Conservation (phyloP, 1,284 basidiomycete species). For the Austropuccinia psidii region DNA sequence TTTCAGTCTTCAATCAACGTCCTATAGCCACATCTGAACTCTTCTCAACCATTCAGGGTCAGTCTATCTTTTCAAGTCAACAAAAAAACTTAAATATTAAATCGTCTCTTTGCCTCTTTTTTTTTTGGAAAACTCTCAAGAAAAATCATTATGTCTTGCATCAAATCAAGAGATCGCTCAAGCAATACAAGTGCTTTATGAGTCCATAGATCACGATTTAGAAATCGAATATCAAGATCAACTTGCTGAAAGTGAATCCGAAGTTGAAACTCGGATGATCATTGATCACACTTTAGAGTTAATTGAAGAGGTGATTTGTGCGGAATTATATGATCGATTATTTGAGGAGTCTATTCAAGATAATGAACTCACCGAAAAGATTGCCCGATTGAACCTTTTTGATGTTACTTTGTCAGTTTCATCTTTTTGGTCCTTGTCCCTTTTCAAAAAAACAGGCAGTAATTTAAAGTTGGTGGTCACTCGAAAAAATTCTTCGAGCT, state of each 20-base stretch:
- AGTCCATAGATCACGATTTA: not conserved
- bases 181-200: conserved; percentile 21
- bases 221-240: conserved; percentile 7
- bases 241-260: not conserved
- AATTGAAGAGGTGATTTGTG: conserved; percentile 27
- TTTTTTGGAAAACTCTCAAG: not conserved
- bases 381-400: conserved; percentile 16
- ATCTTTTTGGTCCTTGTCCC: not conserved
- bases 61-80: not conserved
- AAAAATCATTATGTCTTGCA: conserved; percentile 8
- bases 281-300: conserved; percentile 34
- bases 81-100: not conserved
- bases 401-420: conserved; percentile 31
- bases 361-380: conserved; percentile 21
- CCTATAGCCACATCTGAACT: not conserved
- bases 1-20: not conserved
- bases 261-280: conserved; percentile 6
- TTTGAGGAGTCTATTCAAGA: conserved; percentile 13
- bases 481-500: not conserved
- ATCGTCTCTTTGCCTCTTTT: not conserved
- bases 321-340: conserved; percentile 32
- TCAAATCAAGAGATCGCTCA: not conserved
- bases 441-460: not conserved
- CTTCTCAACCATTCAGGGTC: not conserved
- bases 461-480: not conserved